These are phyloP conservation scores for Rhynchospora tenuis DNA, from an alignment of 176 grass and related monocot species.

Conservation along the genomic window DNA sequence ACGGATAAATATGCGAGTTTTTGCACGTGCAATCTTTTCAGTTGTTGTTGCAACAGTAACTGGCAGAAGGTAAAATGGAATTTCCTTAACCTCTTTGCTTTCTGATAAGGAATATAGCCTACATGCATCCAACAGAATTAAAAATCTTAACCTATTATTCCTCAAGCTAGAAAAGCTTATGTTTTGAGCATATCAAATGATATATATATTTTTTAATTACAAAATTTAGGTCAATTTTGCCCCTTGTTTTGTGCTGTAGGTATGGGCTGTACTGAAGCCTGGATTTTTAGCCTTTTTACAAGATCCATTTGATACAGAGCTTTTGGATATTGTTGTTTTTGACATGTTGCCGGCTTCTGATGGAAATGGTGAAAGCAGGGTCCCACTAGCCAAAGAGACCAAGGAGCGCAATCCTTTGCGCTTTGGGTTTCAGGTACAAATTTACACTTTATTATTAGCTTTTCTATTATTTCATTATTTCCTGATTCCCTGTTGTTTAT, in stretches of 20 bases:
- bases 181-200: not conserved
- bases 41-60: conserved; percentile 43
- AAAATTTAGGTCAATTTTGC: conserved; percentile 4
- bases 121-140: not conserved
- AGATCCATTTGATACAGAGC: conserved; percentile 77
- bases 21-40: conserved; percentile 40
- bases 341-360: conserved; percentile 51
- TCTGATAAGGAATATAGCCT: not conserved
- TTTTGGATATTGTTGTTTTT: conserved; percentile 78
- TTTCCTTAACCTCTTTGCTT: not conserved
- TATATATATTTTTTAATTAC: not conserved
- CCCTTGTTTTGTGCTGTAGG: conserved; percentile 33
- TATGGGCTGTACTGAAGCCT: conserved; percentile 86
- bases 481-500: not conserved
- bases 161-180: not conserved
- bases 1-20: conserved; percentile 36
- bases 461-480: not conserved
- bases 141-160: conserved; percentile 3
- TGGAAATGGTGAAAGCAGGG: conserved; percentile 32
- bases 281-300: conserved; percentile 81
- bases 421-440: conserved; percentile 68
- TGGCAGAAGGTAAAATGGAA: conserved; percentile 59
- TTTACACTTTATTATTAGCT: not conserved
- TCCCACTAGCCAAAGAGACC: conserved; percentile 57
- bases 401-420: conserved; percentile 73